Base-by-base conservation (phyloP, 495 filamentous ascomycete genomes). In the Neurospora sp. region DNA sequence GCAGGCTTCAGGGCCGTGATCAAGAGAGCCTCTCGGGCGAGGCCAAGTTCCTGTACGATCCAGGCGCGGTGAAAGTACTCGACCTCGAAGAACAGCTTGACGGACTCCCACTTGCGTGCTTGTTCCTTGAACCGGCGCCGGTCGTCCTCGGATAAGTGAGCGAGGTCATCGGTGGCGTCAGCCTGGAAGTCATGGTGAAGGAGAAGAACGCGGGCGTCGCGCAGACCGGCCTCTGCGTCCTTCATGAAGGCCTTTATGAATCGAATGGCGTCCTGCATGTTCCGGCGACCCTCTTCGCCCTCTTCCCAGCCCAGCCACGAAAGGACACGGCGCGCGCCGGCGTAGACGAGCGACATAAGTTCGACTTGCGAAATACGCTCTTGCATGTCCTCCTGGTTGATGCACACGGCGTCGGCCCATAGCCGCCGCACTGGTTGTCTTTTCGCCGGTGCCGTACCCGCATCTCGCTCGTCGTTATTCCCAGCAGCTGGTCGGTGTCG, bases 321-420 rank as follows among this genome's bases (percentile, higher is more conserved):
- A 31, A 78, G 72, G 16, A 79, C 78, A 40, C 72, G 72, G 14
- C 35, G 71, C 12, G 74, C 78, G 45, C 69, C 61, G 40, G 42
- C 68, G 40, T 81, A 84, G 72, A 84, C 79, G 59, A 69, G 75
- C 37, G 74, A 75, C 82, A 83, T 82, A 71, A 82, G 75, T 68
- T 75, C 75, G n/a, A 83, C 74, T 69, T 83, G 81, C 10, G 75
- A 72, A 12, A 73, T 74, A 42, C 81, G 81, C 74, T 83, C 82
- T 9, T 72, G 40, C 14, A 73, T 38, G 69, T 82, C 77, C 12
- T 78, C 72, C 69, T 83, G 80, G 72, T 83, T 80, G 71, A 82
- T 80, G 69, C 81, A 82, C 42, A 82, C 72, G 41, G 81, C 80
- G 69, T 81, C 80, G 61, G 79, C 80, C 81, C 81, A 83, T 10